Conservation (phyloP, 371 early-diverging fungal genomes). For the Lichtheimia corymbifera region DNA sequence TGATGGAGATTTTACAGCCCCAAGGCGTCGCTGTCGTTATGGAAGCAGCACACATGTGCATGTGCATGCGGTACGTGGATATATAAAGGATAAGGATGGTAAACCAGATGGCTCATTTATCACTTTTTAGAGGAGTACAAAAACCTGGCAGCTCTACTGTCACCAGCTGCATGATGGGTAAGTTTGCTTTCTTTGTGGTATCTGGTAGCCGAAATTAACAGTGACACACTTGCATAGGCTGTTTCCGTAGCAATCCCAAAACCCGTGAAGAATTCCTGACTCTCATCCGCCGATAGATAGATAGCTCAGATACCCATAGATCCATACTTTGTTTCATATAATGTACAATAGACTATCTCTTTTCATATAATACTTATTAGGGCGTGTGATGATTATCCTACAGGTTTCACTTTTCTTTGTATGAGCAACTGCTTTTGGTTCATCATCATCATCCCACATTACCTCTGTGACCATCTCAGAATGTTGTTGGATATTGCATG, state of each 20-base stretch:
- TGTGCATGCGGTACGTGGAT: constrained; percentile 38
- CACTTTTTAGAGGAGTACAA: constrained; percentile 44
- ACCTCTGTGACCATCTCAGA: no score
- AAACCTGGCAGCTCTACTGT: constrained; percentile 94
- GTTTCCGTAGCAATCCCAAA: constrained; percentile 88
- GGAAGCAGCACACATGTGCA: constrained; percentile 82
- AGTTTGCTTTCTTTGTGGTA: neutral
- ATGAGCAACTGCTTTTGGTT: no score
- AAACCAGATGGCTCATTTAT: no score
- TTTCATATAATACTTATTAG: no score
- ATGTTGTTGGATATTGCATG: no score
- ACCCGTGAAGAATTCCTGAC: constrained; percentile 96
- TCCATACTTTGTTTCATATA: no score
- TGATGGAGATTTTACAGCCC: constrained; percentile 91
- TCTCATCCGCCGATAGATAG: constrained; percentile 54
- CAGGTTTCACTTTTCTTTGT: no score
- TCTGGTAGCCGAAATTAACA: no score
- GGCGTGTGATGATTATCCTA: no score
- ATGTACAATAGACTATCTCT: no score
- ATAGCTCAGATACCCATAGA: no score
- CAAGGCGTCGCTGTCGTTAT: constrained; percentile 98
- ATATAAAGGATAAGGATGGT: neutral
- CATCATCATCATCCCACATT: no score
- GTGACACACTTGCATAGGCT: constrained; percentile 7
- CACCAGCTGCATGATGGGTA: constrained; percentile 94